Evolutionary conservation across 108 stramenopile species (phyloP), one percentile per base, ranked within the genome.

Genomic region (Cyclostephanos tholiformis): DNA sequence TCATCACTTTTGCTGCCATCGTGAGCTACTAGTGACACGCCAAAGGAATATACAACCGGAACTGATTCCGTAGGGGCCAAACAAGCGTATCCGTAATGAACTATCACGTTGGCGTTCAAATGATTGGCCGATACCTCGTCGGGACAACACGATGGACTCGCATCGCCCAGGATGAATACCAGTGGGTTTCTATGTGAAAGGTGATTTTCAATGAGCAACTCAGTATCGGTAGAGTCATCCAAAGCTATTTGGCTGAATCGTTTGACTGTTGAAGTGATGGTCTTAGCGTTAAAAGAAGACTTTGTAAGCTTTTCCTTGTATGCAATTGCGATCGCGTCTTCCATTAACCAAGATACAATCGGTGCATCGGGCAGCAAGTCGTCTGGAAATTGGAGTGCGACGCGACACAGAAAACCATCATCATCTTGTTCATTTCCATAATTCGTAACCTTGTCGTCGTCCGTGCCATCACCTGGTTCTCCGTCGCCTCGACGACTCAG

Each of bases 51-150:
- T 36, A 92, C 72, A 20, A 88, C 91, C 29, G 89, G 92, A 39
- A 85, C 57, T 35, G 55, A 63, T 19, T 78, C 85, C 43, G 80
- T 83, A 6, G 90, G 72, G 11, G 68, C 71, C 63, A 96, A 72
- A 82, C 94, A 97, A 12, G 95, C 87, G 83, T 97, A 86, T 43
- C 97, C 98, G 83, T 89, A 97, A 77, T 98, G 97, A 7, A 97
- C 83, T 41, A 98, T 72, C 12, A 95, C 77, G 71, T 95, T 85
- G 22, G 98, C 98, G 63, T 95, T 83, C 26, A 97, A 85, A 81
- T 98, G 98, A 59, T 88, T 76, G 6, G 97, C 97, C 4, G 94
- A 90, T 5, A 98, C 91, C 72, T 95, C 94, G 73, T 98, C 98
- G 17, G 97, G 96, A 84, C 97, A 97, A 74, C 97, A 97, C 23